Conservation (phyloP, 1,284 basidiomycete species). For the Tylopilus orsonianus region DNA sequence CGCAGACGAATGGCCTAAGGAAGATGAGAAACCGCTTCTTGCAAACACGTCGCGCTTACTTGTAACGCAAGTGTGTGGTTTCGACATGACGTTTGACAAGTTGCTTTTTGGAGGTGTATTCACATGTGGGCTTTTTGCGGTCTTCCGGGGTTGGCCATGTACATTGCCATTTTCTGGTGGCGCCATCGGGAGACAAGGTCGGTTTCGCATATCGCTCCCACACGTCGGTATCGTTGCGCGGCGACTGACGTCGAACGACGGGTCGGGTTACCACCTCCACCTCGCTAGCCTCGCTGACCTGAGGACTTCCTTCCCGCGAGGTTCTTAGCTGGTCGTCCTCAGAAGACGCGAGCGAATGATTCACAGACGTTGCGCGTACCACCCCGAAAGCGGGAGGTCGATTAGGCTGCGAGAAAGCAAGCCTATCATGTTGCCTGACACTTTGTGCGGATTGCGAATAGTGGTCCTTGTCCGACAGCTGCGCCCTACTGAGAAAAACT, state of each 20-base stretch:
- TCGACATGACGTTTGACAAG: slow-evolving; percentile 68
- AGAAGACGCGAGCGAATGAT: slow-evolving; percentile 28
- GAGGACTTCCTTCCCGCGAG: slow-evolving; percentile 33
- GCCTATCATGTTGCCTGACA: slow-evolving; percentile 13
- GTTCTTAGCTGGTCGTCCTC: slow-evolving; percentile 32
- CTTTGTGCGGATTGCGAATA: slow-evolving; percentile 11
- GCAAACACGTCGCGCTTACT: slow-evolving; percentile 40
- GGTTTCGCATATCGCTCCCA: slow-evolving; percentile 37
- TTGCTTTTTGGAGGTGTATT: slow-evolving; percentile 60
- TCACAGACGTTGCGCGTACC: slow-evolving; percentile 19
- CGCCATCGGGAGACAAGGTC: slow-evolving; percentile 35
- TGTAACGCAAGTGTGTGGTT: slow-evolving; percentile 59
- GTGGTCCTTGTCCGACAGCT: slow-evolving; percentile 22
- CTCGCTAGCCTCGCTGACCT: slow-evolving; percentile 35
- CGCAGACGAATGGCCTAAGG: slow-evolving; percentile 52
- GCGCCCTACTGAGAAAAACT: slow-evolving; percentile 21
- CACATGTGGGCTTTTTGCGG: slow-evolving; percentile 40
- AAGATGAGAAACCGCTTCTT: slow-evolving; percentile 13
- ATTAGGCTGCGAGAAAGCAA: slow-evolving; percentile 3
- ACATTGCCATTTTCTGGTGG: slow-evolving; percentile 38
- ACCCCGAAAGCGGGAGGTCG: slow-evolving; percentile 8
- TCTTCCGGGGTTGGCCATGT: slow-evolving; percentile 38
- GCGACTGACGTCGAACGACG: slow-evolving; percentile 26
- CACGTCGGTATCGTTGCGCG: slow-evolving; percentile 29
- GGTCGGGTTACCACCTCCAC: slow-evolving; percentile 18